A percentile compares a stretch with the other conserved stretches of the same genome.
These are phyloP conservation scores for Excoecaria cochinchinensis DNA, from an alignment of 345 rosid species.

Conservation along the genomic window DNA sequence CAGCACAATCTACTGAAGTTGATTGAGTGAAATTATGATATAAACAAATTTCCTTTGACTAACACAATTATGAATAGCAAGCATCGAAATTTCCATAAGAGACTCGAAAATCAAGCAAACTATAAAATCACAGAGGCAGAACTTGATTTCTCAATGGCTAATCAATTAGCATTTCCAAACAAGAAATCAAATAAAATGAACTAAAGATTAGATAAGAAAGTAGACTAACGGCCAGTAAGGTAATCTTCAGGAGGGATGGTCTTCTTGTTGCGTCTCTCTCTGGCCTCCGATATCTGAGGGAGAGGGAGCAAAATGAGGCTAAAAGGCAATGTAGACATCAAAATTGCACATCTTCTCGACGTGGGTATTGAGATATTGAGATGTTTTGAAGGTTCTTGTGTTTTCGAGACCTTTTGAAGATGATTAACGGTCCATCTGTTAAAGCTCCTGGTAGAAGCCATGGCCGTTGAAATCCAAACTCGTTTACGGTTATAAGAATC, in stretches of 20 bases:
- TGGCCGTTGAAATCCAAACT: too few relatives aligned
- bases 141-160: too few relatives aligned
- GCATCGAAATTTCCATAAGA: background rate
- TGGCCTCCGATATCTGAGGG: constrained; percentile 57
- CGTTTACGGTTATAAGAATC: too few relatives aligned
- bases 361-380: constrained; percentile 38
- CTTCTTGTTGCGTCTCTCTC: constrained; percentile 82
- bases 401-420: constrained; percentile 21
- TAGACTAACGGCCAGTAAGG: constrained; percentile 52
- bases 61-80: background rate
- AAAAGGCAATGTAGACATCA: constrained; percentile 50
- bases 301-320: constrained; percentile 42
- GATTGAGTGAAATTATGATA: background rate
- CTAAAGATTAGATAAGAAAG: constrained; percentile 6
- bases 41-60: background rate
- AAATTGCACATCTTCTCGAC: constrained; percentile 56
- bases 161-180: too few relatives aligned
- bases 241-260: constrained; percentile 67
- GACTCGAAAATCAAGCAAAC: too few relatives aligned
- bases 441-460: too few relatives aligned
- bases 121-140: too few relatives aligned
- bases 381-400: constrained; percentile 28
- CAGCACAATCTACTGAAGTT: background rate
- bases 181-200: background rate
- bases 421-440: constrained; percentile 28